Base-by-base conservation (phyloP, 805 yeast genomes). In the Candida stauntonica region DNA sequence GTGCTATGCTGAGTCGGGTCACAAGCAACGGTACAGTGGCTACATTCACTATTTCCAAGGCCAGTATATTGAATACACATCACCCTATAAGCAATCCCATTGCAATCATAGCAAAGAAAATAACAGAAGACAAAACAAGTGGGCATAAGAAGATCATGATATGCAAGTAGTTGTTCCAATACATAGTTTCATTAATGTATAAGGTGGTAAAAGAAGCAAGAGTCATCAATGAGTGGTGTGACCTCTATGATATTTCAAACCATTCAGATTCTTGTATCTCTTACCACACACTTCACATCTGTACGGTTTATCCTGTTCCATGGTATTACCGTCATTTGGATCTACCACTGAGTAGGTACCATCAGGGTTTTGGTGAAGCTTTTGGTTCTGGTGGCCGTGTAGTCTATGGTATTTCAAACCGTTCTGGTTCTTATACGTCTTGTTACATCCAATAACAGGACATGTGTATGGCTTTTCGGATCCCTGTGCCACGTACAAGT, bases 211-310 rank as follows among this genome's bases (percentile, higher is more conserved):
- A n/a, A n/a, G n/a, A n/a, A n/a, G n/a, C n/a, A n/a, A n/a, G n/a
- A n/a, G n/a, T n/a, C 7, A 18, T 42, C 39, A 89, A 68, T 91
- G 98, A 30, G 98, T 91, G n/a, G 97, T 81, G 64, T 93, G 99
- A 17, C 96, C 98, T 54, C 97, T 77, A 63, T 93, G 99, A 62
- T 93, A 93, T 64, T 93, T 93, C 62, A 93, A 72, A 19, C 99
- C 99, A 61, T 93, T 93, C 55, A 93, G 69, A 58, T 93, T 93
- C 72, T 93, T 93, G 68, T 93, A 93, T 41, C 99, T 70, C 65
- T 91, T 93, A 42, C 98, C 98, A 66, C 99, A 93, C 30, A 91
- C 96, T 66, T 93, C 98, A 65, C 99, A 93, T 57, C 97, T 75
- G 62, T 91, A 93, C 27, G 99, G 99, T 67, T 93, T 93, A 68